Percentiles rank a stretch among this genome's conserved stretches.
These are phyloP conservation scores for Byssothecium circinans DNA, from an alignment of 2,329 filamentous ascomycete genomes.

Conservation along the genomic window DNA sequence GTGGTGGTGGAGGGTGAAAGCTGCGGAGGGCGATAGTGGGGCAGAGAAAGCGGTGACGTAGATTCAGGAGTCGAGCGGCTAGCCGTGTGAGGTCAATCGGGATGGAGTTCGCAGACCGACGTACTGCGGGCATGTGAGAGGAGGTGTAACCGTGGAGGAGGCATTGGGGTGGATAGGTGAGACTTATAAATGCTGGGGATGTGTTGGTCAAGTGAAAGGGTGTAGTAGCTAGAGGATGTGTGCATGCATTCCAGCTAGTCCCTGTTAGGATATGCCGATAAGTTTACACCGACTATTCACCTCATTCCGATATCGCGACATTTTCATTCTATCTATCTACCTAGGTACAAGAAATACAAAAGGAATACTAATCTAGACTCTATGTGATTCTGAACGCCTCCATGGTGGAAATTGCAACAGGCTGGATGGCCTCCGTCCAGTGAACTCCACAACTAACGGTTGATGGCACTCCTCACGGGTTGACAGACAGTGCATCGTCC, in stretches of 20 bases:
- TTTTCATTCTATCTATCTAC: too few species aligned
- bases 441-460: too few species aligned
- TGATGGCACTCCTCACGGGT: too few species aligned
- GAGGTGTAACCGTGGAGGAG: conserved; percentile 21
- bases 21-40: conserved; percentile 14
- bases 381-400: too few species aligned
- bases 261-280: not conserved
- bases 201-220: not conserved
- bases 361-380: too few species aligned
- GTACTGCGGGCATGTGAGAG: conserved; percentile 31
- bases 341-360: too few species aligned
- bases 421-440: too few species aligned
- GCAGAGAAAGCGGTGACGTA: conserved; percentile 8
- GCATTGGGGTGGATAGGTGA: conserved; percentile 20
- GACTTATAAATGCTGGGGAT: not conserved
- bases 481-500: too few species aligned
- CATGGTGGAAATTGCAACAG: too few species aligned
- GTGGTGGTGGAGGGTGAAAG: conserved; percentile 20
- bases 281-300: not conserved
- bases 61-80: conserved; percentile 19
- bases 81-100: conserved; percentile 32
- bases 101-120: conserved; percentile 26
- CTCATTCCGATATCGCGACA: conserved; percentile 4
- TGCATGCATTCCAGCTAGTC: not conserved
- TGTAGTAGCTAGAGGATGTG: not conserved